Evolutionary conservation across 1,139 yeast genomes (phyloP), one percentile per base, ranked within the genome.

Genomic region (Candida tropicalis): DNA sequence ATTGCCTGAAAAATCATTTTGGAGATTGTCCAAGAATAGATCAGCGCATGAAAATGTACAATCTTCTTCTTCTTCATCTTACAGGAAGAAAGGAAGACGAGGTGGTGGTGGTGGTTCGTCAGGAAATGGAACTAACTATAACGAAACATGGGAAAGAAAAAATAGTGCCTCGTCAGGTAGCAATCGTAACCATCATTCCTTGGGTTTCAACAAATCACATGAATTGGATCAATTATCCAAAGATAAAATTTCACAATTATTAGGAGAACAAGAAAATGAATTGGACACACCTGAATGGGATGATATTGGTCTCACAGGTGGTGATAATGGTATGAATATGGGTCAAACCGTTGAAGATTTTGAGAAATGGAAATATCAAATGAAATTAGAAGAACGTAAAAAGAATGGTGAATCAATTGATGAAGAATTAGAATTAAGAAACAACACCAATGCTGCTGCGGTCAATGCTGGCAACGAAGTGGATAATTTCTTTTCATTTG

Each of bases 321-420:
- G 31, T 9, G 34, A 36, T 15, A 43, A 15, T 16, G 35, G 37
- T 44, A 33, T 43, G 37, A 43, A 40, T 43, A 73, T 76, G 68
- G 82, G 82, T 13, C 81, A 77, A 47, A 75, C 87, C 2, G 84
- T 81, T 16, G 82, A 81, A 42, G 93, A 84, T 54, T 85, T 85
- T 56, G 90, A 84, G 58, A 71, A 73, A 51, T 83, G 90, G 88
- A 84, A 82, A 60, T 69, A 75, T 39, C 73, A 73, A 55, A 79
- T 81, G 82, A 77, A 75, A 51, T 68, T 68, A 41, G 78, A 81
- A 56, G 85, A 82, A 41, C 73, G 75, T 38, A 73, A 68, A 47
- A 74, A 73, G 52, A 73, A 74, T 42, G 84, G 82, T 13, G 79
- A 72, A 43, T n/a, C 43, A 5, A 56, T 65, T 17, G 61, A 65